Evolutionary conservation across 352 stramenopile genomes (phyloP), one percentile per base, ranked within the genome.

Genomic region (Pythium brachiatum): DNA sequence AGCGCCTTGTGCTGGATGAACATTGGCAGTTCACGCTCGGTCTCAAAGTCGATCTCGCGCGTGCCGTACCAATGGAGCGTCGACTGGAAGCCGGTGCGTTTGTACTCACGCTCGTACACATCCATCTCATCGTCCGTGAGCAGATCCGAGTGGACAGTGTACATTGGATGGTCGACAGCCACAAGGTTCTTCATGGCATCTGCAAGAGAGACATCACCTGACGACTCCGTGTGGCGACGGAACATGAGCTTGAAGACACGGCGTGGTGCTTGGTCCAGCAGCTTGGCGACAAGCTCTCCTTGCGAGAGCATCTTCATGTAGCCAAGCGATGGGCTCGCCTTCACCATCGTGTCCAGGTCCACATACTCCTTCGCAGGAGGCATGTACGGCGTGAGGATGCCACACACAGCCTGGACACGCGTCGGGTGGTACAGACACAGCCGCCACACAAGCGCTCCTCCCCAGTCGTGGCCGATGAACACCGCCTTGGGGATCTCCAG

Each of bases 391-490:
- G 83, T 93, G 66, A 78, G 88, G 20, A 93, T 57, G n/a, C 79
- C 72, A 23, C 70, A 74, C 0, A 87, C 73, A 0, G 73, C 83
- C 23, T 83, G 36, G 25, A 89, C 78, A 9, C 83, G 78, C 20
- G 75, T 23, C 8, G 80, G 80, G 41, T 89, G 78, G 67, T 85
- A 87, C 20, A 88, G 67, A n/a, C 73, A 85, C 69, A 92, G 85
- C 57, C 73, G 78, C 75, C 76, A 92, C 29, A 86, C 78, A 44
- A 80, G 72, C 12, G 64, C 66, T 21, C 80, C 83, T 55, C 83
- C 83, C 83, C 83, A 92, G 55, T 92, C 80, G 60, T 92, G 83
- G 34, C 83, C 83, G 32, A 88, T 73, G 38, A 92, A 61, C 41
- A 66, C 60, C 31, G 60, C 60, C 43, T 60, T 60, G 5, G 18